phyloP scores from a whole-genome alignment of 2,329 filamentous ascomycete genomes.

The Exophiala sideris region DNA sequence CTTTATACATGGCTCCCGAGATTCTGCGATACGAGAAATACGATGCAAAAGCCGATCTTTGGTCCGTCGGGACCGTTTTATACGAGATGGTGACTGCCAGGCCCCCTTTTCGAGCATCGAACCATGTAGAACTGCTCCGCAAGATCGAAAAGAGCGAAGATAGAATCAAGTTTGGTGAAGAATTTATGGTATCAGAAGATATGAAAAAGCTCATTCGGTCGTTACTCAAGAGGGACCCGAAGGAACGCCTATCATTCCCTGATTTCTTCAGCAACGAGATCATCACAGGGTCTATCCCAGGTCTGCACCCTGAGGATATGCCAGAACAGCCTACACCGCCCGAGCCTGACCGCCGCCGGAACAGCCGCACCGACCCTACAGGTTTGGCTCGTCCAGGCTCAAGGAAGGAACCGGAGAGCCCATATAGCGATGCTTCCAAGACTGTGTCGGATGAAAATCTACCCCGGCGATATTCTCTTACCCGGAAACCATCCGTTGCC shows the following conservation, averaged over 20 bases:
- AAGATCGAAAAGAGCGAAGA: constrained; percentile 90
- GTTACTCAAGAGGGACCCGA: constrained; percentile 79
- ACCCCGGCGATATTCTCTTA: constrained; percentile 15
- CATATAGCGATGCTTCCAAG: constrained; percentile 22
- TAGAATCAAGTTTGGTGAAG: constrained; percentile 74
- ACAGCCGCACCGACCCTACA: constrained; percentile 23
- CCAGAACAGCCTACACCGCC: constrained; percentile 33
- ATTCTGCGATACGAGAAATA: constrained; percentile 97
- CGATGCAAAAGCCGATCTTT: constrained; percentile 92
- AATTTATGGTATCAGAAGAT: constrained; percentile 66
- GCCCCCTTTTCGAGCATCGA: constrained; percentile 85
- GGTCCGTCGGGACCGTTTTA: constrained; percentile 93
- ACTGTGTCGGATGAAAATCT: constrained; percentile 17
- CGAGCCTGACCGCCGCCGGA: constrained; percentile 17
- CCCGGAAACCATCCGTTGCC: constrained; percentile 22
- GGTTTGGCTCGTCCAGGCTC: constrained; percentile 20
- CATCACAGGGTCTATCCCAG: constrained; percentile 72
- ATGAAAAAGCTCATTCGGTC: constrained; percentile 77
- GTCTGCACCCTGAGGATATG: constrained; percentile 73
- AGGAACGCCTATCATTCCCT: constrained; percentile 80
- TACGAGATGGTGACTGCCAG: constrained; percentile 92
- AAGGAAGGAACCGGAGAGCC: constrained; percentile 24
- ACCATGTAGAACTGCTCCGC: constrained; percentile 88
- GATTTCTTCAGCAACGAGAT: constrained; percentile 77
- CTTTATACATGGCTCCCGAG: constrained; percentile 97